These are phyloP conservation scores for Botryobasidium botryosum DNA, from an alignment of 768 basidiomycete genomes.

Conservation along the genomic window DNA sequence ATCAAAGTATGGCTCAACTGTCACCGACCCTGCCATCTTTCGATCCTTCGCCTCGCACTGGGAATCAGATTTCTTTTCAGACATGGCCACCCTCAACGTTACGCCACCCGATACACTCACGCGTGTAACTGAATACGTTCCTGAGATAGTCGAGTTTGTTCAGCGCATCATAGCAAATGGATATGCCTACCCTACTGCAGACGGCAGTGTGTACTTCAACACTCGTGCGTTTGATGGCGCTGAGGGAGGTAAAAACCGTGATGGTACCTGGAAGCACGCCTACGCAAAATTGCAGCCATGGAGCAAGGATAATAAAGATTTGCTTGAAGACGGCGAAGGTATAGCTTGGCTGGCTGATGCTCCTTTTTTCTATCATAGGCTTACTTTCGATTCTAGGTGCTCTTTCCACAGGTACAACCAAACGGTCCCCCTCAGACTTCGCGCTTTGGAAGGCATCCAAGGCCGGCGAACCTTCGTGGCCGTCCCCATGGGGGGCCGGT, in stretches of 20 bases:
- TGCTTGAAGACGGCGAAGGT: constrained; percentile 91
- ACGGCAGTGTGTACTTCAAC: constrained; percentile 87
- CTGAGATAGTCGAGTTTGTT: constrained; percentile 84
- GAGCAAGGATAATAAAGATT: constrained; percentile 83
- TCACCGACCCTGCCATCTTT: constrained; percentile 76
- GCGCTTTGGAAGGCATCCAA: constrained; percentile 97
- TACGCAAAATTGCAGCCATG: constrained; percentile 95
- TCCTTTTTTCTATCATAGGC: not conserved
- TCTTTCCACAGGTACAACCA: constrained; percentile 38
- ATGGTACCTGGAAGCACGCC: constrained; percentile 32
- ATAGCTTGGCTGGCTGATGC: constrained; percentile 1
- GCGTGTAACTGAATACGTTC: constrained; percentile 92
- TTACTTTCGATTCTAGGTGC: constrained; percentile 27
- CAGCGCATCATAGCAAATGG: constrained; percentile 74
- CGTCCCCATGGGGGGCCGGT: constrained; percentile 90
- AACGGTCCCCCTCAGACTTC: constrained; percentile 80
- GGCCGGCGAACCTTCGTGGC: constrained; percentile 92
- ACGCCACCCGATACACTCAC: constrained; percentile 81
- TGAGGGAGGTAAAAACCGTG: constrained; percentile 24
- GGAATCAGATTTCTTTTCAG: constrained; percentile 80
- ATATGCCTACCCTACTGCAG: constrained; percentile 48
- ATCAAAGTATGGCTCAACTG: constrained; percentile 51
- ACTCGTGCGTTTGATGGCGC: constrained; percentile 64
- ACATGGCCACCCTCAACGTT: constrained; percentile 80
- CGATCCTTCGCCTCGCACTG: constrained; percentile 68